Evolutionary conservation across 768 basidiomycete genomes (phyloP).

Genomic region (Kwoniella heveanensis): DNA sequence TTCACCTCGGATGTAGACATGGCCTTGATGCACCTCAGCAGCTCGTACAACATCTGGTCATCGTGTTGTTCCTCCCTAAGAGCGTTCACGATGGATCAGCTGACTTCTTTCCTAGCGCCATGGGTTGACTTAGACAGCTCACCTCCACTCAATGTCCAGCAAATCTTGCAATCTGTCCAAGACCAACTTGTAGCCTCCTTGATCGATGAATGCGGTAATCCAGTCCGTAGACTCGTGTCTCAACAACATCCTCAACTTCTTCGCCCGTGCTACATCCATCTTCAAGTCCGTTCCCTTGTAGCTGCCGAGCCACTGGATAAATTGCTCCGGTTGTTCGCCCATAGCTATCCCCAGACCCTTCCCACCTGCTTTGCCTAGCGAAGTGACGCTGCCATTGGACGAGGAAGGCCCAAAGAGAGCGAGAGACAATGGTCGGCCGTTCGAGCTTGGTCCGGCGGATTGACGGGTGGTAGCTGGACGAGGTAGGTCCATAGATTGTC

Average conservation of each 20-base stretch:
- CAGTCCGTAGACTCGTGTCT: constrained; percentile 91
- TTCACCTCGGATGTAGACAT: constrained; percentile 65
- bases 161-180: constrained; percentile 84
- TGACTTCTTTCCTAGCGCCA: no score
- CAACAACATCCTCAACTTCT: constrained; percentile 81
- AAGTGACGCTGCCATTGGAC: constrained; percentile 11
- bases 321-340: constrained; percentile 43
- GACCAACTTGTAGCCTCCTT: constrained; percentile 83
- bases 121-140: constrained; percentile 43
- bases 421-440: constrained; percentile 35
- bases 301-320: constrained; percentile 36
- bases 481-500: constrained; percentile 36
- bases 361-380: constrained; percentile 22
- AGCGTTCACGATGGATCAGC: neutral
- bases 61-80: constrained; percentile 94
- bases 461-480: constrained; percentile 16
- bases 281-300: constrained; percentile 53
- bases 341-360: constrained; percentile 39
- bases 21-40: constrained; percentile 91
- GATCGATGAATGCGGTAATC: constrained; percentile 80
- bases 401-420: constrained; percentile 31
- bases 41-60: constrained; percentile 87
- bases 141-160: constrained; percentile 96
- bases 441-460: constrained; percentile 20
- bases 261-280: constrained; percentile 83